These are phyloP conservation scores for Hammondia hammondi DNA, from an alignment of 169 alveolate genomes.

Conservation along the genomic window DNA sequence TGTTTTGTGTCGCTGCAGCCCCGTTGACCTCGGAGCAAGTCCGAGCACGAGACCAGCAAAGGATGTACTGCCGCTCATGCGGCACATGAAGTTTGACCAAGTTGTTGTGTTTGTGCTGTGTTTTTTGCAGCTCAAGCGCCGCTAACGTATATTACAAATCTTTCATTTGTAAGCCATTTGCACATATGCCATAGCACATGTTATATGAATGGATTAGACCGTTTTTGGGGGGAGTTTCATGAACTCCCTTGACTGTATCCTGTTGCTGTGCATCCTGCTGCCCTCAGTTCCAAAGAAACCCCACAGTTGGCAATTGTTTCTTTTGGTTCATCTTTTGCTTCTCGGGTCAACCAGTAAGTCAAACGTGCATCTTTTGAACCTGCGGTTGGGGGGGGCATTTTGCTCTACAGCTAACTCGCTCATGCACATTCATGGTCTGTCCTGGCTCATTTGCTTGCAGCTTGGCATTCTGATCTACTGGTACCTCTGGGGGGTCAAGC, in stretches of 20 bases:
- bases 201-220: background rate
- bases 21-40: too few relatives aligned
- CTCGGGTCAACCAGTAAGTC: conserved; percentile 94
- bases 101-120: background rate
- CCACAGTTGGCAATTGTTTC: conserved; percentile 88
- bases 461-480: conserved; percentile 55
- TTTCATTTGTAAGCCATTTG: conserved; percentile 68
- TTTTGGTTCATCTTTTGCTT: conserved; percentile 94
- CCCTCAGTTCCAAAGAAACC: conserved; percentile 81
- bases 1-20: too few relatives aligned
- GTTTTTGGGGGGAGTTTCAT: background rate
- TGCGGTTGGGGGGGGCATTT: background rate
- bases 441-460: conserved; percentile 25
- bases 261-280: background rate
- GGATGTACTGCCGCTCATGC: too few relatives aligned
- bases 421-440: background rate
- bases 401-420: background rate
- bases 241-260: too few relatives aligned
- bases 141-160: conserved; percentile 77
- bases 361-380: conserved; percentile 63
- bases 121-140: conserved; percentile 80
- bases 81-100: too few relatives aligned
- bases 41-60: too few relatives aligned
- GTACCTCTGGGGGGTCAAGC: conserved; percentile 64
- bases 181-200: background rate